Evolutionary conservation across 106 monocot genomes (phyloP).

Genomic region (Gastrodia elata): DNA sequence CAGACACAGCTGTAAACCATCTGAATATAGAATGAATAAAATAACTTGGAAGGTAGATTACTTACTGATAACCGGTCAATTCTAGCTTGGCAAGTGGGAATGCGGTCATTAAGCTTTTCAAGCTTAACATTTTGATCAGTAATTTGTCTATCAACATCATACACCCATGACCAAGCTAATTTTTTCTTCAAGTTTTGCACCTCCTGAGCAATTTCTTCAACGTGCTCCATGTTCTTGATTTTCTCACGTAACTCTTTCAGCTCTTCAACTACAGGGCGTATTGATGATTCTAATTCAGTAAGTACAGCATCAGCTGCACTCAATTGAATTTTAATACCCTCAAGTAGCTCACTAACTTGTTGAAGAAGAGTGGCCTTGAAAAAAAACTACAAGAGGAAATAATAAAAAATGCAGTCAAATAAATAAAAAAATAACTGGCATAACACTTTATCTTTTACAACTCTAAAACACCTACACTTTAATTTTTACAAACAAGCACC

Average conservation of each 20-base stretch:
- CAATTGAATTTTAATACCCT: constrained; percentile 48
- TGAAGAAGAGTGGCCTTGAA: constrained; percentile 97
- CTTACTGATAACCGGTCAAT: constrained; percentile 64
- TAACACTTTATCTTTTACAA: no score
- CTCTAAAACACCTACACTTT: no score
- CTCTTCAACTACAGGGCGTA: constrained; percentile 64
- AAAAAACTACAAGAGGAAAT: constrained; percentile 58
- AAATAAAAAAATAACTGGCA: no score
- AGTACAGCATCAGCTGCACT: constrained; percentile 52
- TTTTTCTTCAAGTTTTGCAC: constrained; percentile 80
- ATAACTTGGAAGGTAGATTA: background rate
- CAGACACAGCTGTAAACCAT: background rate
- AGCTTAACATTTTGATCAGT: constrained; percentile 51
- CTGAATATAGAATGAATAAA: background rate
- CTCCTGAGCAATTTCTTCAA: constrained; percentile 80
- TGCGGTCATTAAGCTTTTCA: constrained; percentile 65
- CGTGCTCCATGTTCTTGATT: constrained; percentile 96
- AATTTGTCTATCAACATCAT: constrained; percentile 82
- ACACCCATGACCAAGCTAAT: constrained; percentile 94
- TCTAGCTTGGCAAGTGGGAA: constrained; percentile 84
- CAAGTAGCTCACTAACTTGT: constrained; percentile 85
- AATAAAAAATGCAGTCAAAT: background rate
- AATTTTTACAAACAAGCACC: no score
- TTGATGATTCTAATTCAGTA: constrained; percentile 65
- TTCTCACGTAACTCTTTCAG: constrained; percentile 68